These are phyloP conservation scores for Candida argentea DNA, from an alignment of 805 yeast species.

Conservation along the genomic window DNA sequence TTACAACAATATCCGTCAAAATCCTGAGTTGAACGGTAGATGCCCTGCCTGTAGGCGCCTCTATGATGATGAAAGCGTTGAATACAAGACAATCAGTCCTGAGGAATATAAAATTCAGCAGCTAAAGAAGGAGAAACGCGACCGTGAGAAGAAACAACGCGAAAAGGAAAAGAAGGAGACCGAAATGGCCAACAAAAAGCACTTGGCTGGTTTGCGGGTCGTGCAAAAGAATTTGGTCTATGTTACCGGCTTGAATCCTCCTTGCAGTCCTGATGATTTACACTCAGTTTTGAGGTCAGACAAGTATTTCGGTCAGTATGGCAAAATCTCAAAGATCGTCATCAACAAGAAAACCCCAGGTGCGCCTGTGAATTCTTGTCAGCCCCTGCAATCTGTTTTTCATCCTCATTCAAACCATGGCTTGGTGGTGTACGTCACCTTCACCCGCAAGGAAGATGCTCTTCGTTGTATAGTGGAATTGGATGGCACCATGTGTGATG, in stretches of 20 bases:
- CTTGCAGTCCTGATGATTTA: slow-evolving; percentile 72
- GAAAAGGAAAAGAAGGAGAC: slow-evolving; percentile 90
- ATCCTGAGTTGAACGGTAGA: slow-evolving; percentile 89
- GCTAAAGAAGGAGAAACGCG: slow-evolving; percentile 68
- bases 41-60: slow-evolving; percentile 97
- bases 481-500: slow-evolving; percentile 89
- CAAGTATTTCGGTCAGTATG: slow-evolving; percentile 96
- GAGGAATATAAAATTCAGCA: slow-evolving; percentile 86
- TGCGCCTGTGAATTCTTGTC: slow-evolving; percentile 18
- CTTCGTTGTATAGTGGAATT: slow-evolving; percentile 85
- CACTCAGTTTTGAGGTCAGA: slow-evolving; percentile 78
- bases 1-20: slow-evolving; percentile 90
- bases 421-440: slow-evolving; percentile 92
- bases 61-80: slow-evolving; percentile 89
- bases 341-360: slow-evolving; percentile 67
- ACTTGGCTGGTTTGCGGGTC: slow-evolving; percentile 95
- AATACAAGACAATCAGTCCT: slow-evolving; percentile 69
- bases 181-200: slow-evolving; percentile 76
- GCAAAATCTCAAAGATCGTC: slow-evolving; percentile 88
- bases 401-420: slow-evolving; percentile 54
- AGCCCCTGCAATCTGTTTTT: background rate
- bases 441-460: slow-evolving; percentile 90
- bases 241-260: slow-evolving; percentile 90
- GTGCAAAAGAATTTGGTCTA: slow-evolving; percentile 95
- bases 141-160: slow-evolving; percentile 69